A percentile compares a stretch with the other conserved stretches of the same genome.
Conservation (phyloP, 1,284 basidiomycete species). For the Trametes versicolor region DNA sequence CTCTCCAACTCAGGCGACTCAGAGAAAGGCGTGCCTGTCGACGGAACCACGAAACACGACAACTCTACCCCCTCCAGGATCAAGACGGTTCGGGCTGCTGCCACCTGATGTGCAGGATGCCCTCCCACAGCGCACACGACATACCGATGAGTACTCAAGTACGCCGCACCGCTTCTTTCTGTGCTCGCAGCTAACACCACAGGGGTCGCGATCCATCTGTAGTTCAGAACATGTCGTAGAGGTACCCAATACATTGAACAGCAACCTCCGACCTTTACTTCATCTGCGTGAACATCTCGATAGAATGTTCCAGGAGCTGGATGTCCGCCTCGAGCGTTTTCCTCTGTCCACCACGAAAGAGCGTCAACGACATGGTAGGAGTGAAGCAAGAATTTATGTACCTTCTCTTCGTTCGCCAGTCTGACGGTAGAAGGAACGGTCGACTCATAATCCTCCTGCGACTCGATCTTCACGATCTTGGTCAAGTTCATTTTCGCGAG, state of each 20-base stretch:
- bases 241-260: background rate
- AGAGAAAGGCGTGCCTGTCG: too few relatives aligned
- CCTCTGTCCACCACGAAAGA: constrained; percentile 43
- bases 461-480: constrained; percentile 81
- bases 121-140: too few relatives aligned
- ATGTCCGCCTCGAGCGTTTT: constrained; percentile 58
- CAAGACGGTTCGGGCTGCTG: too few relatives aligned
- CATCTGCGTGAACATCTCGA: constrained; percentile 55
- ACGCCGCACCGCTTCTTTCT: too few relatives aligned
- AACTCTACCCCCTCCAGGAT: too few relatives aligned
- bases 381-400: constrained; percentile 44
- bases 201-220: background rate
- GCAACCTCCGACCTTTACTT: constrained; percentile 34
- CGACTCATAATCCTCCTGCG: constrained; percentile 79
- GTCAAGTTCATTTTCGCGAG: constrained; percentile 74
- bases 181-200: too few relatives aligned
- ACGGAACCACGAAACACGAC: too few relatives aligned
- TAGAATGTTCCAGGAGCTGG: constrained; percentile 53
- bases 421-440: constrained; percentile 85
- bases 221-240: background rate
- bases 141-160: too few relatives aligned
- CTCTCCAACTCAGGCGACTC: too few relatives aligned
- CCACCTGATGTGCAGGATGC: too few relatives aligned
- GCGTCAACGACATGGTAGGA: background rate
- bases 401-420: constrained; percentile 77